Base-by-base conservation (phyloP, 768 basidiomycete species). In the Postia placenta region DNA sequence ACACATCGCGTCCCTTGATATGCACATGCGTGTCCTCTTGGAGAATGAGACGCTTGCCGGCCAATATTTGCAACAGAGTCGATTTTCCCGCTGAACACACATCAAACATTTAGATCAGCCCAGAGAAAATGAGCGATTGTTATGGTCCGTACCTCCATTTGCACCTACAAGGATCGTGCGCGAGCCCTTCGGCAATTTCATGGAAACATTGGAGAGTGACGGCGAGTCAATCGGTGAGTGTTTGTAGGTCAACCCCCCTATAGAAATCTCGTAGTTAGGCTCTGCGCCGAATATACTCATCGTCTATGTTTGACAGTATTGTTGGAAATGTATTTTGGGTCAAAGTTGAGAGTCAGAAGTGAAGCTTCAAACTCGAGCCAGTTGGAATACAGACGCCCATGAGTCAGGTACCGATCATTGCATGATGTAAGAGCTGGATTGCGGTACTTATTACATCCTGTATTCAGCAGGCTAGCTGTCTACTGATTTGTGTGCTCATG, bases 21-120 rank as follows among this genome's bases (percentile, higher is more conserved):
- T 74, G 72, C 37, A 94, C 78, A 45, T 78, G 74, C 11, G 85
- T 74, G 23, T 67, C 71, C 23, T 56, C 45, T 5, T 60, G 51
- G 5, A 71, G 79, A 35, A 92, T 80, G 55, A 98, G 66, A 27
- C 85, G 78, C 66, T 94, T 97, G 6, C 95, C 95, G 0, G 95
- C 95, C 5, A 97, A 76, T 49, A 98, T 86, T 60, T 95, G 89
- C 15, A 99, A 75, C 11, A 99, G 73, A 4, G 95, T 97, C n/a
- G 92, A 94, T 68, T 99, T 97, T 7, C 95, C 95, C 44, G 91
- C 87, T 87, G 56, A 22, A 51, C 12, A 43, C 23, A 4, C 27
- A 27, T 28, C 42, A 37, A n/a, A n/a, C n/a, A n/a, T n/a, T n/a
- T n/a, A n/a, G n/a, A n/a, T n/a, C n/a, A n/a, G n/a, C 9, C 37